Evolutionary conservation across 306 rosid species (phyloP).

Genomic region (Trifolium dubium): DNA sequence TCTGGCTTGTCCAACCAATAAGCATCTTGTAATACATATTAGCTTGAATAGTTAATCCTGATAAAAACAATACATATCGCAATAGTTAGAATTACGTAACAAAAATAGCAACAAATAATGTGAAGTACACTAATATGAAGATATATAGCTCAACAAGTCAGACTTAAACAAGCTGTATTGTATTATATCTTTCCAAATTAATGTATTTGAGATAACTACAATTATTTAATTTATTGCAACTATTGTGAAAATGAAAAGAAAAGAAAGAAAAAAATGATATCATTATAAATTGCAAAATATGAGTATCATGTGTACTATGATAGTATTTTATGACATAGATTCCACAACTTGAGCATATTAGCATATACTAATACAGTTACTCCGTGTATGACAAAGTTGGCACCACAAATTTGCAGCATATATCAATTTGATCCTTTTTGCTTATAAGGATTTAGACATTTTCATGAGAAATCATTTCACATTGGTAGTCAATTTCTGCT

Average conservation of each 20-base stretch:
- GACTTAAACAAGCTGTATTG: slow-evolving; percentile 12
- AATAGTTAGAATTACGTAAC: slow-evolving; percentile 35
- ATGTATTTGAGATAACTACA: neutral
- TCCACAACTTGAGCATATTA: neutral
- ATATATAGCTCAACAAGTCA: slow-evolving; percentile 32
- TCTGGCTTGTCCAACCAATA: slow-evolving; percentile 97
- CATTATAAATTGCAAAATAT: neutral
- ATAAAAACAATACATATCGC: slow-evolving; percentile 38
- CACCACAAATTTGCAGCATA: neutral
- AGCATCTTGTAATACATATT: slow-evolving; percentile 90
- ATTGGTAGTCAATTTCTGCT: neutral
- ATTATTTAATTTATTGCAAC: neutral
- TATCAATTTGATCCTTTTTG: neutral
- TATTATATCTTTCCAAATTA: neutral
- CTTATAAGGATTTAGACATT: neutral
- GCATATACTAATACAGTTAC: neutral
- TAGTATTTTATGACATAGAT: slow-evolving; percentile 11
- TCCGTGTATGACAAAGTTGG: neutral
- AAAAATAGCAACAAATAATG: slow-evolving; percentile 25
- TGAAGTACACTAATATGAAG: slow-evolving; percentile 3
- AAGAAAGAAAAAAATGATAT: neutral
- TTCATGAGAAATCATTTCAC: neutral
- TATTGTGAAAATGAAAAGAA: neutral
- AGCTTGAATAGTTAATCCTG: slow-evolving; percentile 93
- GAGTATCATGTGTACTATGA: neutral